Conservation (phyloP, 1,284 basidiomycete species). For the Cryptococcus sp. region DNA sequence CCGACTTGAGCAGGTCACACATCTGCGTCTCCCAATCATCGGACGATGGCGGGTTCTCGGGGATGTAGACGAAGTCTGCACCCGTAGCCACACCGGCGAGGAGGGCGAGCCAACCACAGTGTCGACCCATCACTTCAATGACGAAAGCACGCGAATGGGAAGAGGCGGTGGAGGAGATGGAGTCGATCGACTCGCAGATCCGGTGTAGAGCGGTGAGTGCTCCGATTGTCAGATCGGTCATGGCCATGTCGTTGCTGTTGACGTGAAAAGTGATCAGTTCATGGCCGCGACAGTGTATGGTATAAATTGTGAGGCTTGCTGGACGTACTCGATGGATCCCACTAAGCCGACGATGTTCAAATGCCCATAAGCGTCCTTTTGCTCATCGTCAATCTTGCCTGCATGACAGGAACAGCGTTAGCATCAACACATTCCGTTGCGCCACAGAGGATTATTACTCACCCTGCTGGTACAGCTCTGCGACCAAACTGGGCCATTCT, state of each 20-base stretch:
- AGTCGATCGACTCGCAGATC: constrained; percentile 97
- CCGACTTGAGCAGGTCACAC: constrained; percentile 81
- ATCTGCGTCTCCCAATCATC: constrained; percentile 89
- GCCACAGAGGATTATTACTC: constrained; percentile 12
- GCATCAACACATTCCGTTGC: background rate
- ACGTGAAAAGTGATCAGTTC: constrained; percentile 1
- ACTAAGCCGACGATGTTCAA: constrained; percentile 96
- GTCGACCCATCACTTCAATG: constrained; percentile 97
- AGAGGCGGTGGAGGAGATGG: constrained; percentile 93
- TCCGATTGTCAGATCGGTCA: constrained; percentile 97
- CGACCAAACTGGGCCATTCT: constrained; percentile 88
- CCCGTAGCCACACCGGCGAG: constrained; percentile 92
- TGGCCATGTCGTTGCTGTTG: constrained; percentile 85
- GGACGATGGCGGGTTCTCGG: constrained; percentile 78
- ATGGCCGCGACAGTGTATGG: background rate
- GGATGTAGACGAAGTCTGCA: constrained; percentile 96
- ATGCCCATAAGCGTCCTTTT: constrained; percentile 71
- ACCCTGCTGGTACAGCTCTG: constrained; percentile 67
- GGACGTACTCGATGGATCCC: constrained; percentile 79
- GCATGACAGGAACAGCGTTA: background rate
- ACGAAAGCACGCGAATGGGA: constrained; percentile 98
- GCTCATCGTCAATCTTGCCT: constrained; percentile 75
- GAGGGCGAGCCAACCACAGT: constrained; percentile 96
- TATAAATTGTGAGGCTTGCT: background rate
- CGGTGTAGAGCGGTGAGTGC: constrained; percentile 92